Conservation (phyloP, 148 eudicot genomes). For the Fagopyrum homotropicum region DNA sequence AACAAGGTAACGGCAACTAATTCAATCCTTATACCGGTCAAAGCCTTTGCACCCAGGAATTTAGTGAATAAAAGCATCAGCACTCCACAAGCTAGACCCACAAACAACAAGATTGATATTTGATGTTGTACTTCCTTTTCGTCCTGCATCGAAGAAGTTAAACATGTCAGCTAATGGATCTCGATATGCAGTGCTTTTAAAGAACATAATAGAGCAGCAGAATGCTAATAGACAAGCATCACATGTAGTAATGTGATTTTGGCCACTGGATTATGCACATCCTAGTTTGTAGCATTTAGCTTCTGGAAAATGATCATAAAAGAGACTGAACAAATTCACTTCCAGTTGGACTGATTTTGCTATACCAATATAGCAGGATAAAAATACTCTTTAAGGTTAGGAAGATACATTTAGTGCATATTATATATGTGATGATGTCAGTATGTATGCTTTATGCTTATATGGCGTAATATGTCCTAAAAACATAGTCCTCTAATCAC, state of each 20-base stretch:
- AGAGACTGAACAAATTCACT: background rate
- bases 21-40: constrained; percentile 44
- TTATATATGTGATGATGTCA: background rate
- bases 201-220: background rate
- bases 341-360: background rate
- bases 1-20: background rate
- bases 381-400: no score
- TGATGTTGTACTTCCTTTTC: constrained; percentile 87
- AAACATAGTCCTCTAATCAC: no score
- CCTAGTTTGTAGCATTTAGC: background rate
- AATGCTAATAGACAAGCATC: background rate
- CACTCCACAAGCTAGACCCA: constrained; percentile 69
- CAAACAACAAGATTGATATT: constrained; percentile 64
- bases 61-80: constrained; percentile 68
- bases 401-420: background rate
- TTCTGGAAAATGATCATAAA: no score
- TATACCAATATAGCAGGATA: background rate
- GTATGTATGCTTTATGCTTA: background rate
- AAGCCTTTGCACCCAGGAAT: constrained; percentile 58
- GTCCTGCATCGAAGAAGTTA: constrained; percentile 42
- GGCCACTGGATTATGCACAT: background rate
- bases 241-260: background rate
- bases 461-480: background rate
- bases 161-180: background rate
- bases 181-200: background rate